Evolutionary conservation across 805 yeast species (phyloP).

Genomic region (Ogataea trehalophila): DNA sequence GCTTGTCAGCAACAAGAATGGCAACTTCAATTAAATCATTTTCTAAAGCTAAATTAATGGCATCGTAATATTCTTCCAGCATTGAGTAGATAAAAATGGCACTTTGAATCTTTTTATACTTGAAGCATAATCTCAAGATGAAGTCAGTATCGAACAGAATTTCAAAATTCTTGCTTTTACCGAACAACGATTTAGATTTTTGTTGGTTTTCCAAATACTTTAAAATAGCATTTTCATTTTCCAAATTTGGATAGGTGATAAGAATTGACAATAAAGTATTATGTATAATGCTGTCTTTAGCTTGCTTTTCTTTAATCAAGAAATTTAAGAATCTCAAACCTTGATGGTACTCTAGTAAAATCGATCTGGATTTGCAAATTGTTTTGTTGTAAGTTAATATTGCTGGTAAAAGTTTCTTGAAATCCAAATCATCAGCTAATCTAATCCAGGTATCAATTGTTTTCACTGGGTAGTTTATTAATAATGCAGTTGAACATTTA

Average conservation of each 20-base stretch:
- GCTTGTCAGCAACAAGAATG: constrained; percentile 50
- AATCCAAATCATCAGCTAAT: constrained; percentile 45
- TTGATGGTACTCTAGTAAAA: constrained; percentile 48
- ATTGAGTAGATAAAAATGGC: constrained; percentile 72
- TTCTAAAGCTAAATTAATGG: constrained; percentile 68
- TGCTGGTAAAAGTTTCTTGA: constrained; percentile 68
- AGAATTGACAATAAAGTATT: constrained; percentile 68
- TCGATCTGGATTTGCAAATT: constrained; percentile 27
- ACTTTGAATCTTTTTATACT: constrained; percentile 51
- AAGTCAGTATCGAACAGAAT: constrained; percentile 65
- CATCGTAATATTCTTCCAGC: constrained; percentile 70
- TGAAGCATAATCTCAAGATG: constrained; percentile 67
- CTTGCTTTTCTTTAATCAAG: constrained; percentile 42
- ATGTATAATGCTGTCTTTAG: constrained; percentile 48
- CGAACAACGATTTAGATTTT: constrained; percentile 12
- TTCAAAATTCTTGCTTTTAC: constrained; percentile 19
- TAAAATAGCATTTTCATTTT: constrained; percentile 44
- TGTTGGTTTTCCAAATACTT: constrained; percentile 40
- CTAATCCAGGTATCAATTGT: constrained; percentile 81
- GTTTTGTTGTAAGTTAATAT: constrained; percentile 61
- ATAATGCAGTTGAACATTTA: constrained; percentile 60
- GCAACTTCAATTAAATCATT: constrained; percentile 56
- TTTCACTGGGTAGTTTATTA: constrained; percentile 60
- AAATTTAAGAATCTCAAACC: constrained; percentile 60
- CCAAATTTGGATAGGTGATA: constrained; percentile 41